These are phyloP conservation scores for Albophoma yamanashiensis DNA, from an alignment of 2,329 filamentous ascomycete species.

Conservation along the genomic window DNA sequence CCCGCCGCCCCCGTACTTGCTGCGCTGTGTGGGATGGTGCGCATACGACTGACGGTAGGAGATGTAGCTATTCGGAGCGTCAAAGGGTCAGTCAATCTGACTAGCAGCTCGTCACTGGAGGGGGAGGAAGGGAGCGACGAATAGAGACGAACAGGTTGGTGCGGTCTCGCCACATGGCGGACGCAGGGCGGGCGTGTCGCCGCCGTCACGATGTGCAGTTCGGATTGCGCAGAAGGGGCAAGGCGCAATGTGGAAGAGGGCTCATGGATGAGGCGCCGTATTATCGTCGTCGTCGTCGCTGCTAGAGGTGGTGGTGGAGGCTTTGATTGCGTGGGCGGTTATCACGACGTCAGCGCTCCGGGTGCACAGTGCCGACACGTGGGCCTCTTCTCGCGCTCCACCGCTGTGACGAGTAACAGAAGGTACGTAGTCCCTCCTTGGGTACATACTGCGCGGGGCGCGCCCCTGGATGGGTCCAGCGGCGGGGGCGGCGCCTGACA, in stretches of 20 bases:
- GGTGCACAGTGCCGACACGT: background rate
- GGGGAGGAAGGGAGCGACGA: background rate
- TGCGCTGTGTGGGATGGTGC: constrained; percentile 84
- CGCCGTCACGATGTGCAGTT: constrained; percentile 11
- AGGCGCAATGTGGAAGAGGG: constrained; percentile 3
- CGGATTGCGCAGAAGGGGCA: background rate
- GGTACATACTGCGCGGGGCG: background rate
- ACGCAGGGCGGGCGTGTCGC: constrained; percentile 25
- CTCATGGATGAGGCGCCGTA: constrained; percentile 4
- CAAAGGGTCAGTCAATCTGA: background rate
- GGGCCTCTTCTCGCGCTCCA: background rate
- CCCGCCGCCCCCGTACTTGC: constrained; percentile 45
- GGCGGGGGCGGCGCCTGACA: background rate
- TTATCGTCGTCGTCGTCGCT: background rate
- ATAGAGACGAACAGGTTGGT: constrained; percentile 73
- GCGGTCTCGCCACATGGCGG: constrained; percentile 96
- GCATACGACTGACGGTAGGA: constrained; percentile 98
- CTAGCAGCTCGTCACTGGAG: background rate
- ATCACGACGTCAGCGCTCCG: background rate
- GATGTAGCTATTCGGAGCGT: constrained; percentile 59
- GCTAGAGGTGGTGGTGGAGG: background rate
- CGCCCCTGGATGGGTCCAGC: background rate
- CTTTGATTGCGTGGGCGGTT: background rate
- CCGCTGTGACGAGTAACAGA: too few species aligned
- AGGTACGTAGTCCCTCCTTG: too few species aligned